Percentiles rank a stretch among this genome's conserved stretches.
These are phyloP conservation scores for Metschnikowia drakensbergensis DNA, from an alignment of 805 yeast species.

Conservation along the genomic window DNA sequence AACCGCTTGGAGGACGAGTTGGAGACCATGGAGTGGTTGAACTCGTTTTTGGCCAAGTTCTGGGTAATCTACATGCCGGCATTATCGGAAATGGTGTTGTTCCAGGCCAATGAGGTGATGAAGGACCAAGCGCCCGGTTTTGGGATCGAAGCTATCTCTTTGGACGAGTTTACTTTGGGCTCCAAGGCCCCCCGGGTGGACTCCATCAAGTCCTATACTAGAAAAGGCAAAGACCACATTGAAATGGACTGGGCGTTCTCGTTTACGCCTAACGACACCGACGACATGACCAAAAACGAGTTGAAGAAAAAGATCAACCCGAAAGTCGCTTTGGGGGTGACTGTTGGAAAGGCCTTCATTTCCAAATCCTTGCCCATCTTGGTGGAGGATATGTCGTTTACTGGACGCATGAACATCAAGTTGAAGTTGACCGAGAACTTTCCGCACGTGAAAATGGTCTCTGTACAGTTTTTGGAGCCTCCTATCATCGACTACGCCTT, in stretches of 20 bases:
- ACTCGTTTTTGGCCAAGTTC: conserved; percentile 70
- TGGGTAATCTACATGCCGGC: conserved; percentile 92
- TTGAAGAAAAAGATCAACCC: conserved; percentile 70
- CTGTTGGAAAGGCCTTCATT: conserved; percentile 76
- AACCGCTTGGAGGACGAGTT: conserved; percentile 58
- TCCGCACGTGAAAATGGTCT: conserved; percentile 75
- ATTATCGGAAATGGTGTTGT: conserved; percentile 67
- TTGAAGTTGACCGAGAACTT: conserved; percentile 58
- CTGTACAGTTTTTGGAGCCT: conserved; percentile 70
- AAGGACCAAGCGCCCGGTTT: conserved; percentile 76
- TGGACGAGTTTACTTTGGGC: conserved; percentile 78
- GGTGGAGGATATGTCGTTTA: conserved; percentile 75
- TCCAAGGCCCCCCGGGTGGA: conserved; percentile 75
- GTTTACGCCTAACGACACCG: conserved; percentile 77
- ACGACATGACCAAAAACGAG: conserved; percentile 77
- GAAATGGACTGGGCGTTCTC: conserved; percentile 86
- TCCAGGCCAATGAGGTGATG: conserved; percentile 62
- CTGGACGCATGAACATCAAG: conserved; percentile 64
- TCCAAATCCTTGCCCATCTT: conserved; percentile 73
- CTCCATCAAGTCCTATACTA: conserved; percentile 68
- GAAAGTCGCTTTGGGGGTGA: conserved; percentile 75
- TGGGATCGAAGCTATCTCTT: conserved; percentile 69
- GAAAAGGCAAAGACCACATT: conserved; percentile 59
- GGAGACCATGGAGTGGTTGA: conserved; percentile 82
- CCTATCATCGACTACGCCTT: conserved; percentile 75